Conservation (phyloP, 306 rosid genomes). For the Mimosa bimucronata region DNA sequence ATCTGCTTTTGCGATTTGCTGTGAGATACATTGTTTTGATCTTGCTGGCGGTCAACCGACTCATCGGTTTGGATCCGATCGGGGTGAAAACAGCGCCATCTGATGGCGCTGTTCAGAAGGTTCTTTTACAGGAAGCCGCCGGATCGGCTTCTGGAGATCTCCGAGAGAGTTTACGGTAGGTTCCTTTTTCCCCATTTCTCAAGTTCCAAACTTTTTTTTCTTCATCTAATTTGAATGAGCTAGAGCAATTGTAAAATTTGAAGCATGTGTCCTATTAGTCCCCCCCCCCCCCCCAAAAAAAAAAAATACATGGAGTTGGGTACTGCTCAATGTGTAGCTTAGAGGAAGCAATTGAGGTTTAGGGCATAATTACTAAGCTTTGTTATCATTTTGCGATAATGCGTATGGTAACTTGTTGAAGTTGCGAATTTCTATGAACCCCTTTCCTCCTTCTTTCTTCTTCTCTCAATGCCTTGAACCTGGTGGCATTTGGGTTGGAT, state of each 20-base stretch:
- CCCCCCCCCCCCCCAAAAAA: not conserved
- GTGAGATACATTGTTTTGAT: constrained; percentile 13
- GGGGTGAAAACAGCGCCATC: constrained; percentile 88
- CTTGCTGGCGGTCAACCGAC: constrained; percentile 32
- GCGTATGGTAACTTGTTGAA: constrained; percentile 33
- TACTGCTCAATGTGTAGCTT: constrained; percentile 17
- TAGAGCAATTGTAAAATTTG: constrained; percentile 9
- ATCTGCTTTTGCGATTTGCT: constrained; percentile 46
- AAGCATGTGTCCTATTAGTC: constrained; percentile 6
- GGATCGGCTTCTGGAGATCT: constrained; percentile 98
- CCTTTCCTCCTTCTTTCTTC: constrained; percentile 9
- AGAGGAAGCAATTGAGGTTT: not conserved
- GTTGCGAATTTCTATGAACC: not conserved
- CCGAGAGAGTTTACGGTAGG: constrained; percentile 90
- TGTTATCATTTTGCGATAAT: constrained; percentile 38
- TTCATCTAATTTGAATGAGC: not conserved
- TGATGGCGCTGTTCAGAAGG: constrained; percentile 97
- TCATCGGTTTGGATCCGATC: constrained; percentile 79
- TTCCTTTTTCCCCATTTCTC: not conserved
- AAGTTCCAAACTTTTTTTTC: not conserved
- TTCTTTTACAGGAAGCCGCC: constrained; percentile 97
- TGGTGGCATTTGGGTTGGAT: not conserved
- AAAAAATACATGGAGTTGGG: constrained; percentile 16
- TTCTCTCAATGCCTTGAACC: constrained; percentile 15
- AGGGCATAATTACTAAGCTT: constrained; percentile 21